A percentile compares a stretch with the other conserved stretches of the same genome.
Evolutionary conservation across 129 eudicot genomes (phyloP).

Genomic region (Smallanthus sonchifolius): DNA sequence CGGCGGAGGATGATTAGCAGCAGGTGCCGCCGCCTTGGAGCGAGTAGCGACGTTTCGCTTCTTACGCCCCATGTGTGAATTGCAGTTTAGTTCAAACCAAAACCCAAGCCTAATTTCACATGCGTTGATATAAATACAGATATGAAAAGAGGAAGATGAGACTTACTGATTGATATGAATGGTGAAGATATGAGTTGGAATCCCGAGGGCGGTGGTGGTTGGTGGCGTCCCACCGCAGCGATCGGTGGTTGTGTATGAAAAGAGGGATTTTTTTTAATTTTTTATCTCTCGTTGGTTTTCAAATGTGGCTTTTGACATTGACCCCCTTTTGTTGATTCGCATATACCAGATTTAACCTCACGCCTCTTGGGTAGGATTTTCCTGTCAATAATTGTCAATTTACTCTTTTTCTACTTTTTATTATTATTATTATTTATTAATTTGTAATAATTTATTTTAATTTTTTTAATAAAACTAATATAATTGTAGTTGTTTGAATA

Average conservation of each 20-base stretch:
- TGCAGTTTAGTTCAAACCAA: constrained; percentile 21
- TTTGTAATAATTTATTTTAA: not conserved
- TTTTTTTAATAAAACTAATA: too few relatives aligned
- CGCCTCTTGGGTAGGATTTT: constrained; percentile 3
- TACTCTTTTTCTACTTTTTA: not conserved
- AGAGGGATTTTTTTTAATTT: constrained; percentile 19
- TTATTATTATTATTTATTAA: not conserved
- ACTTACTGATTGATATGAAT: constrained; percentile 15
- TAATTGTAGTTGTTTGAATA: too few relatives aligned
- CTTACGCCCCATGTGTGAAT: constrained; percentile 73
- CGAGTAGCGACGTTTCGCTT: constrained; percentile 73
- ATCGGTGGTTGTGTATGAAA: constrained; percentile 30
- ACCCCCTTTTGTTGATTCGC: constrained; percentile 32
- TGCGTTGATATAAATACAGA: not conserved
- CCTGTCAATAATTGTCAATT: constrained; percentile 1
- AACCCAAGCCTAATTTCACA: constrained; percentile 25
- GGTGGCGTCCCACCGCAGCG: constrained; percentile 32
- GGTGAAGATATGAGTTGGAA: constrained; percentile 10
- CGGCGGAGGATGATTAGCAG: constrained; percentile 22
- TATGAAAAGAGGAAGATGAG: not conserved
- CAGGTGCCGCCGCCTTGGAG: constrained; percentile 34
- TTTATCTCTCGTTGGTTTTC: constrained; percentile 18
- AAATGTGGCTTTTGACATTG: constrained; percentile 30
- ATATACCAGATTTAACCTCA: constrained; percentile 20
- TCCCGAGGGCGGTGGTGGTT: constrained; percentile 13